Conservation (phyloP, 2,329 filamentous ascomycete species). For the Pestalotiopsis sp. region DNA sequence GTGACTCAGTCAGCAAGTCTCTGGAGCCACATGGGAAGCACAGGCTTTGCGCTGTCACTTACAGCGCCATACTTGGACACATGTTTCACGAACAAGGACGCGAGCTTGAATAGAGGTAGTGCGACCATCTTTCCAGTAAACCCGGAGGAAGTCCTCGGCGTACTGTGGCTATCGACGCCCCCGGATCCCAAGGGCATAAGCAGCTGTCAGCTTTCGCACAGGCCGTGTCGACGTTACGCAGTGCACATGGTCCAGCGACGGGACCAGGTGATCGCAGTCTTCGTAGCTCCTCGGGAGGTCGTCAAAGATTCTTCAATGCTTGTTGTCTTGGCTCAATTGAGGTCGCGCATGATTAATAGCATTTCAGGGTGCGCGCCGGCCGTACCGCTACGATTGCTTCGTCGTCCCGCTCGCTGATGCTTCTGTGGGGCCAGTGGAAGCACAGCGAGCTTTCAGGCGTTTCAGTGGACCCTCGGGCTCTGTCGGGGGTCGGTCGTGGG, state of each 20-base stretch:
- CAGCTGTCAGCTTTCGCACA: not conserved
- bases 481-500: not conserved
- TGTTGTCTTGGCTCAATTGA: not conserved
- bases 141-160: slow-evolving; percentile 6
- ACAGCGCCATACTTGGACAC: slow-evolving; percentile 72
- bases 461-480: not conserved
- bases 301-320: not conserved
- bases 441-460: not conserved
- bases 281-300: not conserved
- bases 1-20: not conserved
- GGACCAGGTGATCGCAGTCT: not conserved
- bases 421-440: slow-evolving; percentile 8
- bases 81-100: slow-evolving; percentile 64
- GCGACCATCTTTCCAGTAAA: slow-evolving; percentile 55
- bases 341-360: not conserved
- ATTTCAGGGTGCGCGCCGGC: not conserved
- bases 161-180: not conserved
- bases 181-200: slow-evolving; percentile 10
- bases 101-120: slow-evolving; percentile 69
- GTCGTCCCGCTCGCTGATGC: not conserved
- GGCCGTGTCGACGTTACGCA: not conserved
- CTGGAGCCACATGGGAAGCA: not conserved
- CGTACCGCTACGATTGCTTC: not conserved
- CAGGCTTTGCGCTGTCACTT: slow-evolving; percentile 33
- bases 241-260: not conserved